Percentiles rank a stretch among this genome's conserved stretches.
Evolutionary conservation across 768 basidiomycete genomes (phyloP).

Genomic region (Boletus bicolor): DNA sequence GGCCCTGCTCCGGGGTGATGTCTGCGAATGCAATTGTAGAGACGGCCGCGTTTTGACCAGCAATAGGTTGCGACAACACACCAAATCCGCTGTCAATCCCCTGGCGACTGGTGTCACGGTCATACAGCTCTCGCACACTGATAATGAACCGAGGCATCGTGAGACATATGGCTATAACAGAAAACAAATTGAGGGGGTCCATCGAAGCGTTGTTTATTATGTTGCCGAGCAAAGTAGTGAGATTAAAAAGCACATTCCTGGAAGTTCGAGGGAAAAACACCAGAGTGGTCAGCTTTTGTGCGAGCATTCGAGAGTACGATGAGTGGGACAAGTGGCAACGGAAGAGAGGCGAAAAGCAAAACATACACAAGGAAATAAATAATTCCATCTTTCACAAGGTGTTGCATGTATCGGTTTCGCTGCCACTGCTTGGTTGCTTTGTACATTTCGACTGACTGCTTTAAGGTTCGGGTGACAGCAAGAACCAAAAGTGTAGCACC

Average conservation of each 20-base stretch:
- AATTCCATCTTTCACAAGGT: no score
- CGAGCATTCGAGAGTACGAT: neutral
- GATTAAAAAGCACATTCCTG: neutral
- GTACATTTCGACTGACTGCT: no score
- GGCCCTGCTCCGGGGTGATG: neutral
- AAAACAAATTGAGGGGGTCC: neutral
- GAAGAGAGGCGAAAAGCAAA: no score
- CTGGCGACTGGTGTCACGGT: neutral
- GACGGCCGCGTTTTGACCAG: no score
- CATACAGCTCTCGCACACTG: neutral
- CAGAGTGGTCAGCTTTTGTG: no score
- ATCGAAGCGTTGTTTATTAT: neutral
- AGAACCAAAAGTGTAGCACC: no score
- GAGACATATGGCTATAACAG: neutral
- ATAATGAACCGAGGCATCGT: constrained; percentile 7
- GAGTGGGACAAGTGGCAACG: neutral
- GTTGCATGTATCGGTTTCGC: no score
- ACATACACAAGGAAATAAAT: no score
- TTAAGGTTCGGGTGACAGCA: no score
- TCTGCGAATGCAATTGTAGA: neutral
- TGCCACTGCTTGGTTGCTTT: no score
- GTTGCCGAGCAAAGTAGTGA: no score
- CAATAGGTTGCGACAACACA: neutral
- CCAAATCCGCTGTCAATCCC: constrained; percentile 8
- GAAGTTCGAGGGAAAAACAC: neutral